A percentile compares a stretch with the other conserved stretches of the same genome.
These are phyloP conservation scores for Cynanchum wilfordii DNA, from an alignment of 257 asterid genomes.

Conservation along the genomic window DNA sequence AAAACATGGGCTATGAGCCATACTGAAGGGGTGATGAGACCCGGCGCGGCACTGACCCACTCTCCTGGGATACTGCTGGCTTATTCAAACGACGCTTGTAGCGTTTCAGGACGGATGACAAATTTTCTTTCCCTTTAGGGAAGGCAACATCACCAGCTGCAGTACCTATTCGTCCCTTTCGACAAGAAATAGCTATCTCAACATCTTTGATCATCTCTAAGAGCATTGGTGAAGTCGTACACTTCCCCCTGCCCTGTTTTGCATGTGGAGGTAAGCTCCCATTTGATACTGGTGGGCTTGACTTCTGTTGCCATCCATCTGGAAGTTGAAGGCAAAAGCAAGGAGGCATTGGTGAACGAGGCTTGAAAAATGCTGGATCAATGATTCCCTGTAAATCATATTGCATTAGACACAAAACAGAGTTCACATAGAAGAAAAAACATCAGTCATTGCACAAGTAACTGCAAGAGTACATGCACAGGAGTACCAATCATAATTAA, in stretches of 20 bases:
- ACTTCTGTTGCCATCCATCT: slow-evolving; percentile 56
- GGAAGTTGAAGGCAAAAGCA: slow-evolving; percentile 96
- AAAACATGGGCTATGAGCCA: slow-evolving; percentile 32
- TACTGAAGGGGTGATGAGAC: slow-evolving; percentile 23
- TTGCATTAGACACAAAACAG: background rate
- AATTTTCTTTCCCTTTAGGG: slow-evolving; percentile 83
- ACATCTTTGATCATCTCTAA: slow-evolving; percentile 71
- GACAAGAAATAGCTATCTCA: slow-evolving; percentile 73
- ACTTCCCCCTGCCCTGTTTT: slow-evolving; percentile 59
- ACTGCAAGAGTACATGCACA: background rate
- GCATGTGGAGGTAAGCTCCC: slow-evolving; percentile 49
- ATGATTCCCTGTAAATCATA: slow-evolving; percentile 57
- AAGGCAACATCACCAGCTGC: slow-evolving; percentile 99
- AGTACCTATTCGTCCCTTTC: slow-evolving; percentile 95
- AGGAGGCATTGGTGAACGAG: slow-evolving; percentile 57
- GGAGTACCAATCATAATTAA: background rate
- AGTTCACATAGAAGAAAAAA: slow-evolving; percentile 1
- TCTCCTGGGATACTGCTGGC: slow-evolving; percentile 43
- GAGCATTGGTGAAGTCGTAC: slow-evolving; percentile 68
- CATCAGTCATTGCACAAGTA: background rate
- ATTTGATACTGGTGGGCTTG: slow-evolving; percentile 44
- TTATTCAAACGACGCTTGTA: slow-evolving; percentile 79
- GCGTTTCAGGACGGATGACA: slow-evolving; percentile 87
- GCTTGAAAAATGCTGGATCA: slow-evolving; percentile 70
- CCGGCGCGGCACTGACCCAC: slow-evolving; percentile 31